These are phyloP conservation scores for Solanum sitiens DNA, from an alignment of 257 asterid species.

Conservation along the genomic window DNA sequence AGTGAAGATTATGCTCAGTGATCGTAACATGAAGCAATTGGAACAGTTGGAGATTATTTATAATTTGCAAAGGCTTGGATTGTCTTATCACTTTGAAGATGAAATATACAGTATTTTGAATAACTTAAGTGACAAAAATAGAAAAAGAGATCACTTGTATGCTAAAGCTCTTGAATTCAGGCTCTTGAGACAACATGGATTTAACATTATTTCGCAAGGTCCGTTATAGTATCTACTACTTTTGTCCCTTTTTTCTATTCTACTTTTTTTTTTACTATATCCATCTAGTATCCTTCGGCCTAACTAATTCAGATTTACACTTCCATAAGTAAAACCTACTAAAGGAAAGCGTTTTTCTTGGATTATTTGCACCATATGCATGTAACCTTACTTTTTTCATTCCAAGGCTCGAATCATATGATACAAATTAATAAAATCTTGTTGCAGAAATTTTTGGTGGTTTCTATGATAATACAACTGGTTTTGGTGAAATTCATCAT, in stretches of 20 bases:
- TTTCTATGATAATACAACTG: not conserved
- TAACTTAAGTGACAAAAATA: not conserved
- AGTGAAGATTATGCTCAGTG: slow-evolving; percentile 13
- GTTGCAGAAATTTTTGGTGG: slow-evolving; percentile 24
- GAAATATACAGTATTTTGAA: slow-evolving; percentile 8
- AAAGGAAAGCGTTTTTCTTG: not conserved
- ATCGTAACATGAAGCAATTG: not conserved
- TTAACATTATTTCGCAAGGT: slow-evolving; percentile 30
- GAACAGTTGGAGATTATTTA: slow-evolving; percentile 18
- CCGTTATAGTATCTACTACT: not conserved
- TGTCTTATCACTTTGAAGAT: slow-evolving; percentile 19
- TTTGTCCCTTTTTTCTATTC: too few relatives aligned
- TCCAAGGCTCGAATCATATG: not conserved
- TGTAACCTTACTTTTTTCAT: too few relatives aligned
- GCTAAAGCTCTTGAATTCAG: slow-evolving; percentile 27
- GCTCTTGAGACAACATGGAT: slow-evolving; percentile 26
- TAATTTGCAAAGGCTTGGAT: slow-evolving; percentile 23
- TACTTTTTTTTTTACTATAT: not conserved
- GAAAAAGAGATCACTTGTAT: slow-evolving; percentile 6
- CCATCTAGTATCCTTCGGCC: not conserved
- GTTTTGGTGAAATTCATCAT: not conserved
- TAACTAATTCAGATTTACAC: not conserved
- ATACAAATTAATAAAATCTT: not conserved
- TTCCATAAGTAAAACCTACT: not conserved
- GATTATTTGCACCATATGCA: not conserved